Evolutionary conservation across 169 alveolate genomes (phyloP), one percentile per base, ranked within the genome.

Genomic region (Cyclospora cayetanensis): DNA sequence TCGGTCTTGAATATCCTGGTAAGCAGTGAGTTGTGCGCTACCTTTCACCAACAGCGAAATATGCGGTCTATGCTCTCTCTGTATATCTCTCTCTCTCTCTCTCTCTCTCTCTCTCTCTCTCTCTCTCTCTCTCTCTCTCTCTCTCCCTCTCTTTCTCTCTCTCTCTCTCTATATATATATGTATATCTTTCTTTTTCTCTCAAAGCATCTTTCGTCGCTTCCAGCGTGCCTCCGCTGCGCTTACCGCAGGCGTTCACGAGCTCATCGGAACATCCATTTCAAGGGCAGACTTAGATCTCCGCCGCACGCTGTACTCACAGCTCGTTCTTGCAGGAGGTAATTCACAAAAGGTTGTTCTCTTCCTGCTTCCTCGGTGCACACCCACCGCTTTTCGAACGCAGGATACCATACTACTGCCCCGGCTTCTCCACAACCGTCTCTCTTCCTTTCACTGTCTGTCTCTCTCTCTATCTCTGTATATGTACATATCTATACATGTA

Each of bases 1-100:
- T 97, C 22, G 99, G 99, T 37, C 94, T 95, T 91, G 99, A 98
- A 88, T 95, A 98, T 74, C 98, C 98, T 74, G 99, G 99, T 76
- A 93, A 84, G 77, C 55, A 46, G 55, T 15, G 55, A 46, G 55
- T 15, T 46, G 55, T 46, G 55, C 55, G 55, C 55, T 7, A 15
- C 55, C 55, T 15, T 15, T 9, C 55, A 46, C 22, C 55, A 9
- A 15, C 7, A 7, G 55, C 7, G 55, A 15, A n/a, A n/a, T n/a
- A n/a, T n/a, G 55, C 55, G 55, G 15, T 46, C 55, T 15, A 15
- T 46, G 15, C 15, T 46, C n/a, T 46, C 7, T 11, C 15, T 46
- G 60, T 46, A 7, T 46, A 7, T 15, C 15, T 46, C 15, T 46
- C n/a, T 46, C 60, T 46, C 60, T 46, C 15, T 46, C 15, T 15